Evolutionary conservation across 2,329 filamentous ascomycete species (phyloP).

Genomic region (Aspergillus chevalieri): DNA sequence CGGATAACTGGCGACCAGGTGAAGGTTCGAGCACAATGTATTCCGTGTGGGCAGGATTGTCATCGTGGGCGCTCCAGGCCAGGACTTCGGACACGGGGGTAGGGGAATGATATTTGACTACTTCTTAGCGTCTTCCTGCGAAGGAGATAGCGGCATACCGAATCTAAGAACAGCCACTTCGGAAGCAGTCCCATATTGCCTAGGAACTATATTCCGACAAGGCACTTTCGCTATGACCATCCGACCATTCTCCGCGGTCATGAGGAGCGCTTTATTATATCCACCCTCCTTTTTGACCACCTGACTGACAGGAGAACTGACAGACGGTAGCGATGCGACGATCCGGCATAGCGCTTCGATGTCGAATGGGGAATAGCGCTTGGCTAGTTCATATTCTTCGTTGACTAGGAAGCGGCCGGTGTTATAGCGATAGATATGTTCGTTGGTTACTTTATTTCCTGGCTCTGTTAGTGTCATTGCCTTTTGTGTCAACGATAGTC

Average conservation of each 20-base stretch:
- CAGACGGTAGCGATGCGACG: constrained; percentile 13
- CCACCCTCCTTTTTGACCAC: constrained; percentile 26
- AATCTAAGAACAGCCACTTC: constrained; percentile 19
- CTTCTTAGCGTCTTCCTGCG: not conserved
- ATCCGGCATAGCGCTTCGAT: constrained; percentile 22
- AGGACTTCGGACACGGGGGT: constrained; percentile 23
- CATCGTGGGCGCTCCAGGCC: constrained; percentile 18
- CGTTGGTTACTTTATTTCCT: not conserved
- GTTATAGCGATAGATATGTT: constrained; percentile 20
- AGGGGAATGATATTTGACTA: constrained; percentile 12
- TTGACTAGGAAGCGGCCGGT: constrained; percentile 24
- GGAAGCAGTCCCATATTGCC: constrained; percentile 18
- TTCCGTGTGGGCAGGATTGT: constrained; percentile 26
- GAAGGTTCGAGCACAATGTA: constrained; percentile 32
- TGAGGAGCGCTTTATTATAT: constrained; percentile 20
- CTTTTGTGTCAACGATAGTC: not conserved
- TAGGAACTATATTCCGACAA: constrained; percentile 15
- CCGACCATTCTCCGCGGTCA: constrained; percentile 16
- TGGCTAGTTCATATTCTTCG: constrained; percentile 17
- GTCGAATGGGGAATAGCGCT: constrained; percentile 24
- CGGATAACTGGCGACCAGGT: constrained; percentile 19
- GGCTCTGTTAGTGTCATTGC: not conserved
- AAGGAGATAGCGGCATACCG: constrained; percentile 7
- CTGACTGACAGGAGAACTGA: constrained; percentile 16
- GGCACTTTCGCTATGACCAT: constrained; percentile 20